Percentiles rank a stretch among this genome's conserved stretches.
Evolutionary conservation across 192 early-diverging fungal genomes (phyloP).

Genomic region (Backusella mclennaniae): DNA sequence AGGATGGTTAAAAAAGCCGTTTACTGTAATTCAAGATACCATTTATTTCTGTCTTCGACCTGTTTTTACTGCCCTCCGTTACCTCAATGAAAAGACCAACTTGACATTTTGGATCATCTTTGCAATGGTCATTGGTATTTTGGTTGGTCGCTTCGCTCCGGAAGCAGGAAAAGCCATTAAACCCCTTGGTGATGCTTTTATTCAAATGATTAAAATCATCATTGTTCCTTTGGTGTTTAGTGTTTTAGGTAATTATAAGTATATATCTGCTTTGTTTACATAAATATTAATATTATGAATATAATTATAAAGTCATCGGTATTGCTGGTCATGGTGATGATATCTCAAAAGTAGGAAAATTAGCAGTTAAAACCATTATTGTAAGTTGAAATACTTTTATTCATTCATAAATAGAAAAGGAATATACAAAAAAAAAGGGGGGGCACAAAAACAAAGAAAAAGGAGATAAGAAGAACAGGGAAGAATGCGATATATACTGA

Average conservation of each 20-base stretch:
- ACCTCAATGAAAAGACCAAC: constrained; percentile 34
- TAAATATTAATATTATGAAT: constrained; percentile 16
- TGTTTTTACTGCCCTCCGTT: background rate
- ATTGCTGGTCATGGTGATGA: constrained; percentile 69
- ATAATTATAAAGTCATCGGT: constrained; percentile 47
- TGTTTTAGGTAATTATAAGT: constrained; percentile 1
- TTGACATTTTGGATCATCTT: constrained; percentile 53
- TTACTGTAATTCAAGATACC: background rate
- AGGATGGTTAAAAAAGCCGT: background rate
- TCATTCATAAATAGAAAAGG: background rate
- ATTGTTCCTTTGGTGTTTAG: constrained; percentile 49
- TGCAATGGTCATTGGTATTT: constrained; percentile 43
- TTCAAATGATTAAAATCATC: constrained; percentile 51
- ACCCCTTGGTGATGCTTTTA: constrained; percentile 47
- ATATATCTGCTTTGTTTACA: constrained; percentile 53
- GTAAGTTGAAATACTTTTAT: constrained; percentile 14
- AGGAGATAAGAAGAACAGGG: background rate
- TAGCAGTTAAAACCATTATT: constrained; percentile 64
- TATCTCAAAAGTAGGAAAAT: constrained; percentile 50
- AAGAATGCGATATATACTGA: background rate
- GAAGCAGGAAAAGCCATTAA: constrained; percentile 41
- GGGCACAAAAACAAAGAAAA: background rate
- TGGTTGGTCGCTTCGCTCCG: constrained; percentile 47
- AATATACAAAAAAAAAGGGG: background rate
- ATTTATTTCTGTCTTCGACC: background rate